phyloP scores from a whole-genome alignment of 2,329 filamentous ascomycete genomes.

The Apiospora marii region DNA sequence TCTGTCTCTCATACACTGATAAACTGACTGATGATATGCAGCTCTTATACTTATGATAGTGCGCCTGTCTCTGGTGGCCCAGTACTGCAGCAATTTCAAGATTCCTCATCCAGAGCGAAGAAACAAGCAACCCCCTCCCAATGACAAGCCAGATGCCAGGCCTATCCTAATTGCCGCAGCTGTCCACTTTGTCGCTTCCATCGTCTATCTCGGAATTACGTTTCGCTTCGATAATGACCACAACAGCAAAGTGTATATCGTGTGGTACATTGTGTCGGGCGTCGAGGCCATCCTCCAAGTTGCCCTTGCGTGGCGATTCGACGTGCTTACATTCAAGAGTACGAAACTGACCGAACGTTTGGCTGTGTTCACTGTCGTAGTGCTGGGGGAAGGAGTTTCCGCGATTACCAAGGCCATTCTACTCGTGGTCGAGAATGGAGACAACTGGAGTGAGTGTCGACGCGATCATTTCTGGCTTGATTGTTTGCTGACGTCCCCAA shows the following conservation, averaged over 20 bases:
- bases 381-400: constrained; percentile 70
- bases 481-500: background rate
- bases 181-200: constrained; percentile 44
- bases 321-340: constrained; percentile 65
- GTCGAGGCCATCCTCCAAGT: constrained; percentile 61
- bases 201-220: constrained; percentile 50
- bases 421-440: constrained; percentile 50
- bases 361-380: constrained; percentile 69
- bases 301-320: constrained; percentile 59
- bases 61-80: constrained; percentile 57
- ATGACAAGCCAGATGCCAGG: constrained; percentile 45
- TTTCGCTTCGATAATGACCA: constrained; percentile 45
- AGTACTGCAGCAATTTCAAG: constrained; percentile 54
- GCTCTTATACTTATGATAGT: constrained; percentile 58
- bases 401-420: constrained; percentile 58
- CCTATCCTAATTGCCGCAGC: constrained; percentile 45
- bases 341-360: constrained; percentile 71
- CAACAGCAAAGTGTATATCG: constrained; percentile 44
- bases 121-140: constrained; percentile 35
- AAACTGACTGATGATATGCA: constrained; percentile 25
- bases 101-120: no score
- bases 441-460: constrained; percentile 47
- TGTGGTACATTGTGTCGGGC: constrained; percentile 62
- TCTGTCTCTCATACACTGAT: background rate
- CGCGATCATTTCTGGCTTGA: rapidly evolving